Evolutionary conservation across 2,329 filamentous ascomycete species (phyloP), one percentile per base, ranked within the genome.

Genomic region (Nakataea oryzae): DNA sequence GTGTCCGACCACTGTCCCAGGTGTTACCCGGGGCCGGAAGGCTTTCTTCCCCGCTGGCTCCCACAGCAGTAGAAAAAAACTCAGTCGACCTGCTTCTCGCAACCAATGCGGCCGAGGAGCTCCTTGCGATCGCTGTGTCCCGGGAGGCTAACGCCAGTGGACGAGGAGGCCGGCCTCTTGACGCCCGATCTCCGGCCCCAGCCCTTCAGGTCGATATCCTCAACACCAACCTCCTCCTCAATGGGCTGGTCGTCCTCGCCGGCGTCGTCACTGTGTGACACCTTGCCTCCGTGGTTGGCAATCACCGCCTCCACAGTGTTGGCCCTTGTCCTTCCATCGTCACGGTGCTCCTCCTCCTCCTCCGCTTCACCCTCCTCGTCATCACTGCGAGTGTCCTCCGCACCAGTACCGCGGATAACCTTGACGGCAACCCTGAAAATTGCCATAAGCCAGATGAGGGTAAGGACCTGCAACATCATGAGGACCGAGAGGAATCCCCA

Each of bases 341-440:
- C 84, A 28, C 74, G 73, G 26, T 74, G 73, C 59, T 75, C 80
- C 64, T 83, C 79, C 17, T 79, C 78, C 28, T 80, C 79, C 21
- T 81, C 79, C 28, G 85, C 85, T 3, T 83, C 86, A 27, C 87
- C 90, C 7, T 78, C 88, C 74, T 96, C 92, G 66, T 91, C 91
- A 68, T 97, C 93, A 65, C 91, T 96, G 62, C 95, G 86, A 24
- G 86, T 83, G 70, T 99, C 95, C 66, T 97, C 92, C 6, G 93
- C 92, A 34, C 85, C 80, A 50, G 81, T 84, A 34, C 93, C 93
- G 60, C 81, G 83, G 47, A 97, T 72, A 7, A 97, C 92, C 64
- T 88, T 87, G 65, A 89, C 81, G 27, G 92, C 92, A 2, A 99
- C 90, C 63, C 86, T 85, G 54, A 93, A 75, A 67, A 97, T 96